Base-by-base conservation (phyloP, 169 alveolate genomes). In the Cryptosporidium tyzzeri region DNA sequence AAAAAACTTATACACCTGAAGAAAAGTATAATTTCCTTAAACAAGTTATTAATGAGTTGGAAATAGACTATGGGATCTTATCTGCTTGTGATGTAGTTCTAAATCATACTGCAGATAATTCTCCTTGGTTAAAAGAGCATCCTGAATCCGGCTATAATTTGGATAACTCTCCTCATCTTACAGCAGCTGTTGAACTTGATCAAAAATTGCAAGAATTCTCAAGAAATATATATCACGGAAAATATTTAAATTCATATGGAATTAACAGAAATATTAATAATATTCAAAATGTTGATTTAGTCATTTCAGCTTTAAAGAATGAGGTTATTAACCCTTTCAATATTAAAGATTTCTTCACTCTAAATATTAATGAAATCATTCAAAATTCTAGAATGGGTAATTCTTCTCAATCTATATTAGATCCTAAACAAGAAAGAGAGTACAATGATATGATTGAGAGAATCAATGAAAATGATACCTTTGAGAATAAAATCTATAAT, bases 31-130 rank as follows among this genome's bases (percentile, higher is more conserved):
- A 59, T 6, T 41, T n/a, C 39, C 62, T 93, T 85, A 85, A 91
- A 73, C 80, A 93, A 35, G 92, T 92, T 6, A 86, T 97, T 7
- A 61, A 65, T 29, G 74, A 92, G 62, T 29, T 96, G 6, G 93
- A 94, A 84, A 91, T 91, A 16, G 93, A 93, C 37, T 91, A 86
- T 69, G 96, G 97, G 5, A 73, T 95, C 23, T 91, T 95, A n/a
- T 92, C 96, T 44, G 91, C 96, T n/a, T 93, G 95, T 50, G 99
- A 97, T 92, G 86, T 97, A 48, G 98, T 97, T 14, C 86, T 96
- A 21, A 97, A 97, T 86, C 99, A 97, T 86, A 95, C 98, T 12
- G 98, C 98, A 0, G 93, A 84, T 86, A 95, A 96, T 84, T 91
- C 96, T 26, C 95, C 94, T 2, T 97, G 98, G 97, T 86, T 96